Base-by-base conservation (phyloP, 257 asterid species). In the Nicotiana noctiflora region DNA sequence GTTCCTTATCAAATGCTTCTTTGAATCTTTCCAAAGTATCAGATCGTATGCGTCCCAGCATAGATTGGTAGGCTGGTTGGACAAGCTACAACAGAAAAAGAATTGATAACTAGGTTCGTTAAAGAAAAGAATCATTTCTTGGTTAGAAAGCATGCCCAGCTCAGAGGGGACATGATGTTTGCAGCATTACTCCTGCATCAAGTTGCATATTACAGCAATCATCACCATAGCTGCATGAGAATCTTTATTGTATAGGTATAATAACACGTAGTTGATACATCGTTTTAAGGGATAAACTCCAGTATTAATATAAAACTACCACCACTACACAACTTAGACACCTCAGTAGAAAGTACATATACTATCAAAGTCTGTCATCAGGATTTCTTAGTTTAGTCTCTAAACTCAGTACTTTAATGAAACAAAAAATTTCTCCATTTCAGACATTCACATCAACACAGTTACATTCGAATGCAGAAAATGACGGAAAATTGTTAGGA, bases 11-110 rank as follows among this genome's bases (percentile, higher is more conserved):
- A 83, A 93, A 92, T 77, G 92, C 90, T 83, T 86, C 91, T 89
- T 94, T 94, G 84, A 96, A 94, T 83, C 81, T 92, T 62, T 91
- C 92, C 76, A 96, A 79, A 62, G 91, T 86, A 82, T 91, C 97
- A 84, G 90, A 68, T 77, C 98, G 94, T 75, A 96, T 84, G 83
- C 94, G 98, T 32, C 98, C 98, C 98, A 94, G 80, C 98, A 94
- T 91, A 86, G 88, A 90, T 59, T 90, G 98, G 84, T 91, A 88
- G 3, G 97, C 91, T 83, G 98, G 99, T 90, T 94, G 99, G 87
- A 96, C 96, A 88, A 94, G 97, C 99, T 96, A 85, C 85, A 55
- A 81, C 77, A 31, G 32, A 74, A 82, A 67, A 31, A 82, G 85
- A 53, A 81, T 59, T 65, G 75, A 75, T 72, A 0, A 46, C 27